These are phyloP conservation scores for Pleomassaria siparia DNA, from an alignment of 2,329 filamentous ascomycete species.

Conservation along the genomic window DNA sequence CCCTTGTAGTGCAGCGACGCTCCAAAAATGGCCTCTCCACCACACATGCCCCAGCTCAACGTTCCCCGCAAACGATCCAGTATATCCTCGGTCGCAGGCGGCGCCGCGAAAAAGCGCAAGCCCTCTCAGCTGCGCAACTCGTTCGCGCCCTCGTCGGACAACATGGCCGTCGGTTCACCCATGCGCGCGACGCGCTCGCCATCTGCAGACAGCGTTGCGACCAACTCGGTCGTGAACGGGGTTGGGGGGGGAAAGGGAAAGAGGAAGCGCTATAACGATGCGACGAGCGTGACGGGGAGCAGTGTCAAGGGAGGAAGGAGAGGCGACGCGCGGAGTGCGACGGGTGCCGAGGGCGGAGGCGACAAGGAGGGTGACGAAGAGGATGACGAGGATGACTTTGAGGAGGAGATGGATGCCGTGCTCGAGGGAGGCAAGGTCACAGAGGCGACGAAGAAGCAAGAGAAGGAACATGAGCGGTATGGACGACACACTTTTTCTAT, in stretches of 20 bases:
- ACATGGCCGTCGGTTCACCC: constrained; percentile 50
- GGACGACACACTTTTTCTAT: constrained; percentile 2
- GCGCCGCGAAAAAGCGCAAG: constrained; percentile 67
- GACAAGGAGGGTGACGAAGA: constrained; percentile 50
- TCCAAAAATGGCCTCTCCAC: constrained; percentile 60
- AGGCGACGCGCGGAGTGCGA: constrained; percentile 19
- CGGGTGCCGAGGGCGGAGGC: constrained; percentile 45
- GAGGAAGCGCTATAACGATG: constrained; percentile 55
- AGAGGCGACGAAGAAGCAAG: constrained; percentile 63
- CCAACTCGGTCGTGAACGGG: constrained; percentile 47
- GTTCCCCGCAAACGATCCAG: constrained; percentile 66
- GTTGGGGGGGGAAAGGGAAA: constrained; percentile 59
- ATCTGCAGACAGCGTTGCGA: constrained; percentile 63
- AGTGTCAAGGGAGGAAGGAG: constrained; percentile 24
- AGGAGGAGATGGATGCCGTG: constrained; percentile 11
- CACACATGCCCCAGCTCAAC: constrained; percentile 55
- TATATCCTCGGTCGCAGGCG: constrained; percentile 52
- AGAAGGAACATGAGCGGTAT: constrained; percentile 64
- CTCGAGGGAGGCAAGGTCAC: constrained; percentile 24
- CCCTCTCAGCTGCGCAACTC: constrained; percentile 75
- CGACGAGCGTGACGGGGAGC: constrained; percentile 38
- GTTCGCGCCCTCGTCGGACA: constrained; percentile 67
- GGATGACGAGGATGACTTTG: constrained; percentile 7
- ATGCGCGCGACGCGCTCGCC: constrained; percentile 64
- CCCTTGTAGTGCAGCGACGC: constrained; percentile 1